Conservation (phyloP, 1,139 yeast genomes). For the Taphrina betulina region DNA sequence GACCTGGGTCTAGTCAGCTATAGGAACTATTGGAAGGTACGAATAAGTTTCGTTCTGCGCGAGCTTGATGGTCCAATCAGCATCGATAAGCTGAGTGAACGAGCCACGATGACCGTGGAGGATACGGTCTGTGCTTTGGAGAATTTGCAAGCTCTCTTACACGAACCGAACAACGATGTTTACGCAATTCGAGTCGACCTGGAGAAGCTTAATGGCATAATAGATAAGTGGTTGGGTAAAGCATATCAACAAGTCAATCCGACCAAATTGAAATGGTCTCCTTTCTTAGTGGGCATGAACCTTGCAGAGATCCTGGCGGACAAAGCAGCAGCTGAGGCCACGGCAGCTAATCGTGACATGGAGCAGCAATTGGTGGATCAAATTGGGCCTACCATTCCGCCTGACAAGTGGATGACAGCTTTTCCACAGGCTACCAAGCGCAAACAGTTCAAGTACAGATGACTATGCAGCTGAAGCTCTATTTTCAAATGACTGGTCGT, state of each 20-base stretch:
- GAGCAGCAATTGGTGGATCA: conserved; percentile 10
- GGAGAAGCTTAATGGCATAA: conserved; percentile 49
- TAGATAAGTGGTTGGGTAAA: conserved; percentile 58
- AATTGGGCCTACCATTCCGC: conserved; percentile 9
- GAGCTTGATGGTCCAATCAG: conserved; percentile 50
- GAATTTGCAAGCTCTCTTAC: conserved; percentile 61
- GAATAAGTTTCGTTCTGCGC: conserved; percentile 55
- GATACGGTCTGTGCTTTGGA: conserved; percentile 88
- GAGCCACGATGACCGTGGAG: conserved; percentile 78
- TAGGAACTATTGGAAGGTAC: conserved; percentile 78
- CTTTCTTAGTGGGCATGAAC: conserved; percentile 26
- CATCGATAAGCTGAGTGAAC: conserved; percentile 59
- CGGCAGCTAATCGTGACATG: conserved; percentile 1
- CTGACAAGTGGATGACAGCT: conserved; percentile 26
- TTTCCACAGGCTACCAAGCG: conserved; percentile 27
- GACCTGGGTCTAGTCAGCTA: conserved; percentile 83
- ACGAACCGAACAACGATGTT: conserved; percentile 48
- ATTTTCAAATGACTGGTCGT: too few relatives aligned
- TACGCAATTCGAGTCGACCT: conserved; percentile 61
- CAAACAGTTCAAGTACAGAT: conserved; percentile 6
- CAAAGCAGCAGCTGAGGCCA: conserved; percentile 9
- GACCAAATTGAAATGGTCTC: conserved; percentile 58
- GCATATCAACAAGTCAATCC: conserved; percentile 56
- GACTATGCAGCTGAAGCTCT: too few relatives aligned
- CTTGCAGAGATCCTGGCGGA: conserved; percentile 28